phyloP scores from a whole-genome alignment of 2,329 filamentous ascomycete species.

The Orbilia javanica region DNA sequence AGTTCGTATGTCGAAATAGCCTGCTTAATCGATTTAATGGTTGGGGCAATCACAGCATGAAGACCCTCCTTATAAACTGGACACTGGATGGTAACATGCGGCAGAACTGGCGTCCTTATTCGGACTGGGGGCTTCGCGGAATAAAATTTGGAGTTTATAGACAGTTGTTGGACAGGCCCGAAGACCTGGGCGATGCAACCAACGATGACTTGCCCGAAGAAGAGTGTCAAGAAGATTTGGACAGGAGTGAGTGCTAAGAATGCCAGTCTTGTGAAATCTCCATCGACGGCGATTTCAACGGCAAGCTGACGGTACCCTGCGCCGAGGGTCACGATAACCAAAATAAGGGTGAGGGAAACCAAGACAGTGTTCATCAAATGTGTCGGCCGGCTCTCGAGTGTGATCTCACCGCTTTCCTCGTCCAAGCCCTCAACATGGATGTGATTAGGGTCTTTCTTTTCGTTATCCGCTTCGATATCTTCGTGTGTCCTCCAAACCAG shows the following conservation, averaged over 20 bases:
- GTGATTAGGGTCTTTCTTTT: constrained; percentile 66
- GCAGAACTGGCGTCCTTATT: constrained; percentile 69
- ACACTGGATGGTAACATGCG: constrained; percentile 80
- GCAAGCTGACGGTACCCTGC: constrained; percentile 78
- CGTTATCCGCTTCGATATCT: constrained; percentile 71
- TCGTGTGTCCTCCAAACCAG: constrained; percentile 77
- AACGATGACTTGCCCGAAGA: constrained; percentile 83
- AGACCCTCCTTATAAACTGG: constrained; percentile 90
- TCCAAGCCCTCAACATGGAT: constrained; percentile 72
- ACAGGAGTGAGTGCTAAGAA: constrained; percentile 77
- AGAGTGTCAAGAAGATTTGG: constrained; percentile 83
- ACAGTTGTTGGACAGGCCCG: constrained; percentile 79
- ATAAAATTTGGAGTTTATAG: constrained; percentile 83
- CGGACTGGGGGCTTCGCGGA: constrained; percentile 78
- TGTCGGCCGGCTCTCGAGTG: constrained; percentile 75
- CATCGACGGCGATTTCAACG: constrained; percentile 76
- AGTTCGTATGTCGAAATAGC: constrained; percentile 82
- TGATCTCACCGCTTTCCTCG: constrained; percentile 77
- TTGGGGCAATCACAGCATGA: constrained; percentile 79
- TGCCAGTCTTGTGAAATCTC: constrained; percentile 73
- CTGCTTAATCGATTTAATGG: constrained; percentile 81
- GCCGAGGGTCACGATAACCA: constrained; percentile 77
- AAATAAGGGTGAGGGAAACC: constrained; percentile 75
- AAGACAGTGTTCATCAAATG: constrained; percentile 78
- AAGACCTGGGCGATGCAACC: constrained; percentile 81